Base-by-base conservation (phyloP, 1,284 basidiomycete genomes). In the Tranzscheliella williamsii region DNA sequence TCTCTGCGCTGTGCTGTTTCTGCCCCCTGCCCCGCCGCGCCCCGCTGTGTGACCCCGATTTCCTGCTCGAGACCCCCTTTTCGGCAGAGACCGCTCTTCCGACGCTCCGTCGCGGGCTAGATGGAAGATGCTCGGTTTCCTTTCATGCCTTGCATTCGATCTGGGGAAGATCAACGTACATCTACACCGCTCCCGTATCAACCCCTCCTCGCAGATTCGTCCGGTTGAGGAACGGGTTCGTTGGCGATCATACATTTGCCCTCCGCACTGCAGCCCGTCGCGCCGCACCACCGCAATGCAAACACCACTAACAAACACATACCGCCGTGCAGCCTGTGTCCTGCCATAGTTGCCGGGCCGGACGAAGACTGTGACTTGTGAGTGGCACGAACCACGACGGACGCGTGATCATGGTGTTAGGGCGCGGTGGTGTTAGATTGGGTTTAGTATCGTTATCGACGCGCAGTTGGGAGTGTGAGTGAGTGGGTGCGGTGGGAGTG, bases 51-150 rank as follows among this genome's bases (percentile, higher is more conserved):
- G 27, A 29, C 11, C n/a, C 27, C 27, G 9, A 29, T 9, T n/a
- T 29, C n/a, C 27, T 29, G n/a, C 27, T 11, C 27, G 9, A 8
- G 11, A 34, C 9, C 35, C 35, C 35, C 35, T 37, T 23, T 37
- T 23, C 35, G 35, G 35, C 35, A 37, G 35, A 37, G 35, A 37
- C 35, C 35, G 35, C 35, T 37, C 35, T 37, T 37, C 9, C 9
- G 21, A 21, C 21, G 21, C 35, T 24, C n/a, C n/a, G n/a, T 37
- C 17, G 11, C 13, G 35, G 35, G 23, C 23, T 21, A 37, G 18
- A 37, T 37, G 35, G 23, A 37, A 37, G 35, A 37, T 37, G 35
- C 23, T 37, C 35, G 35, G 35, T 37, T 37, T 37, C 35, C 13
- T 9, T 8, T 34, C 13, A 18, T 34, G 9, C 17, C 8, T 18